phyloP scores from a whole-genome alignment of 2,329 filamentous ascomycete species.

The Dissoconium aciculare region DNA sequence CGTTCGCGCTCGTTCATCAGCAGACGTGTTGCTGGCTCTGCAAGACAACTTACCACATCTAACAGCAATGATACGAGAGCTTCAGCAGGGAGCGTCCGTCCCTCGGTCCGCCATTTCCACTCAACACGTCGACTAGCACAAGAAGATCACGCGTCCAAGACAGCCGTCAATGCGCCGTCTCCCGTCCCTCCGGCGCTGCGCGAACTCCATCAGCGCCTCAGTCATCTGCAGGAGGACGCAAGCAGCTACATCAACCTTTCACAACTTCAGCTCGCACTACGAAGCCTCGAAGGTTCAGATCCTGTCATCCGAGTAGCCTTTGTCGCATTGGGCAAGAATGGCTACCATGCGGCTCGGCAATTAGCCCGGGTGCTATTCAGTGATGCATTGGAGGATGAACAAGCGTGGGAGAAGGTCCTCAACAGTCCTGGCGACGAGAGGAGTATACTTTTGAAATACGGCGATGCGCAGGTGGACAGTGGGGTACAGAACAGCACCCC shows the following conservation, averaged over 20 bases:
- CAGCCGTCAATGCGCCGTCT: conserved; percentile 39
- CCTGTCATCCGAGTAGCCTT: conserved; percentile 43
- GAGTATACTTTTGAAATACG: conserved; percentile 34
- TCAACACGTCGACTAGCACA: conserved; percentile 5
- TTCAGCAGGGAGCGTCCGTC: no score
- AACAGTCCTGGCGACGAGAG: conserved; percentile 22
- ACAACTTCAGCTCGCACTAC: conserved; percentile 54
- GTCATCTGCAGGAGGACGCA: conserved; percentile 46
- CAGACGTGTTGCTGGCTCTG: no score
- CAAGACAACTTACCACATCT: no score
- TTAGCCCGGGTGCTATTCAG: conserved; percentile 48
- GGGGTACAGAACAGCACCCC: conserved; percentile 32
- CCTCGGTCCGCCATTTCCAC: no score
- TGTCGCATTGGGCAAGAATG: conserved; percentile 21
- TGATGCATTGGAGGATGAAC: conserved; percentile 30
- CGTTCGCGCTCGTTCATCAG: no score
- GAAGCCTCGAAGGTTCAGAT: conserved; percentile 42
- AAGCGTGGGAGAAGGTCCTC: conserved; percentile 30
- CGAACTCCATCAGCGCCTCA: conserved; percentile 45
- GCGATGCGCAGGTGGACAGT: conserved; percentile 37
- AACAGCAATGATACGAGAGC: no score
- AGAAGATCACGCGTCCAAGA: conserved; percentile 34
- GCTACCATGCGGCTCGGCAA: conserved; percentile 41
- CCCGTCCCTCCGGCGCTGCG: conserved; percentile 38
- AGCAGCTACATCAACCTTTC: conserved; percentile 52